phyloP scores from a whole-genome alignment of 202 grass and related monocot genomes.

The Schoenoplectus tabernaemontani region DNA sequence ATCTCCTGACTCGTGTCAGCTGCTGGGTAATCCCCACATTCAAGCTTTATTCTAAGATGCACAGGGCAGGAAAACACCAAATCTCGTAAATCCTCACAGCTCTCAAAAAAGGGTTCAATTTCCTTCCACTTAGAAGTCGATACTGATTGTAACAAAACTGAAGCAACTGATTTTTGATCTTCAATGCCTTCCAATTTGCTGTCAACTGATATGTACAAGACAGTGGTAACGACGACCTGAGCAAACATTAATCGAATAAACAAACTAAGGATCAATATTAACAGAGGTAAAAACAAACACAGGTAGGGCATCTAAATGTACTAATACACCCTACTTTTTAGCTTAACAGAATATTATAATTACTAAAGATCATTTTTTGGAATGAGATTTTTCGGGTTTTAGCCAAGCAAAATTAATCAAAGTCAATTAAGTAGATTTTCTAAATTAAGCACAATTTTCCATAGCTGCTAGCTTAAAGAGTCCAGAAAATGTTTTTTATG shows the following conservation, averaged over 20 bases:
- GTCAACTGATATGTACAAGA: constrained; percentile 48
- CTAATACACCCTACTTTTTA: not conserved
- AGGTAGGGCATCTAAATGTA: not conserved
- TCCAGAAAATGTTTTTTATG: too few relatives aligned
- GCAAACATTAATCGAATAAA: not conserved
- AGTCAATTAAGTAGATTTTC: not conserved
- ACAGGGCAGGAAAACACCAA: constrained; percentile 49
- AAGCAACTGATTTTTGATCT: constrained; percentile 27
- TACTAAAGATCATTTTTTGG: not conserved
- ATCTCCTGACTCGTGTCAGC: constrained; percentile 66
- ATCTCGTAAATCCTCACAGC: constrained; percentile 25
- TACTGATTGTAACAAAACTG: constrained; percentile 31
- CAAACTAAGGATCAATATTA: not conserved
- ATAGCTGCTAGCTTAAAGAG: not conserved
- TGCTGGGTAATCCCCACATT: constrained; percentile 62
- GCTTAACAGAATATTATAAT: too few relatives aligned
- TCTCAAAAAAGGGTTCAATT: constrained; percentile 34
- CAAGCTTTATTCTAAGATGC: constrained; percentile 49
- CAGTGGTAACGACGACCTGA: constrained; percentile 63
- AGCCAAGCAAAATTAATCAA: not conserved
- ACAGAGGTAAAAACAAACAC: not conserved
- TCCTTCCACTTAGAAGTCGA: constrained; percentile 9
- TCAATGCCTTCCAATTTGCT: not conserved
- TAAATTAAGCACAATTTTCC: not conserved
- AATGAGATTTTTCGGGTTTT: not conserved